Evolutionary conservation across 2,329 filamentous ascomycete genomes (phyloP).

Genomic region (Corynespora cassiicola): DNA sequence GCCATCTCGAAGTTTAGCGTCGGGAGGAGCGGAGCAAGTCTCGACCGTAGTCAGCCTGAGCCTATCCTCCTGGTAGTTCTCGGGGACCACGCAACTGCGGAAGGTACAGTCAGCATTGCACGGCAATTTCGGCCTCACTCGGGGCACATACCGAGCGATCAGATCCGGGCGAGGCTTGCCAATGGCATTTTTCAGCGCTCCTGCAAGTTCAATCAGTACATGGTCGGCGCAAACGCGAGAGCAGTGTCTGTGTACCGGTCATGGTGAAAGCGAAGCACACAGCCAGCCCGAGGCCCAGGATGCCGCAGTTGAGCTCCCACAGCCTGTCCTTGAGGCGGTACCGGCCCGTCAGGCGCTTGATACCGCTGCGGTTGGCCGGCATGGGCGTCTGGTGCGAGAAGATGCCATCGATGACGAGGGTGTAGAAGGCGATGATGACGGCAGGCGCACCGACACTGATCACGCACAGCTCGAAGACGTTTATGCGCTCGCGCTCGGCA

Average conservation of each 20-base stretch:
- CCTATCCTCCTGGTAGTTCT: slow-evolving; percentile 10
- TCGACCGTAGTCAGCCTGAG: slow-evolving; percentile 27
- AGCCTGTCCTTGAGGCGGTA: slow-evolving; percentile 63
- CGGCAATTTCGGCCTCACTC: no score
- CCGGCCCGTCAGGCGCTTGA: slow-evolving; percentile 48
- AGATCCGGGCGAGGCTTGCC: slow-evolving; percentile 66
- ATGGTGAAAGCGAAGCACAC: slow-evolving; percentile 64
- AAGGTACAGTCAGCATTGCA: no score
- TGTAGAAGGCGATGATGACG: slow-evolving; percentile 61
- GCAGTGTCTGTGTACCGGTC: slow-evolving; percentile 54
- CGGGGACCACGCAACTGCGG: slow-evolving; percentile 26
- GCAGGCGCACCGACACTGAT: slow-evolving; percentile 59
- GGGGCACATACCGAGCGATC: slow-evolving; percentile 58
- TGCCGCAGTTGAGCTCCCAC: slow-evolving; percentile 69
- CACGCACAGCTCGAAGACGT: slow-evolving; percentile 56
- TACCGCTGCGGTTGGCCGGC: slow-evolving; percentile 26
- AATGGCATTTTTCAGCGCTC: slow-evolving; percentile 64
- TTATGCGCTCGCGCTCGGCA: slow-evolving; percentile 61
- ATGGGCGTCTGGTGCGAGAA: slow-evolving; percentile 58
- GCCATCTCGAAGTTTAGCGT: slow-evolving; percentile 62
- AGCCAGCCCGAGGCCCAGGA: slow-evolving; percentile 62
- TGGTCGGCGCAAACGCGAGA: no score
- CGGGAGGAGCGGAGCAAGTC: slow-evolving; percentile 60
- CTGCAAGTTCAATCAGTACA: slow-evolving; percentile 15
- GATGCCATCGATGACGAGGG: slow-evolving; percentile 63